These are phyloP conservation scores for Ustilago loliicola DNA, from an alignment of 1,284 basidiomycete species.

Conservation along the genomic window DNA sequence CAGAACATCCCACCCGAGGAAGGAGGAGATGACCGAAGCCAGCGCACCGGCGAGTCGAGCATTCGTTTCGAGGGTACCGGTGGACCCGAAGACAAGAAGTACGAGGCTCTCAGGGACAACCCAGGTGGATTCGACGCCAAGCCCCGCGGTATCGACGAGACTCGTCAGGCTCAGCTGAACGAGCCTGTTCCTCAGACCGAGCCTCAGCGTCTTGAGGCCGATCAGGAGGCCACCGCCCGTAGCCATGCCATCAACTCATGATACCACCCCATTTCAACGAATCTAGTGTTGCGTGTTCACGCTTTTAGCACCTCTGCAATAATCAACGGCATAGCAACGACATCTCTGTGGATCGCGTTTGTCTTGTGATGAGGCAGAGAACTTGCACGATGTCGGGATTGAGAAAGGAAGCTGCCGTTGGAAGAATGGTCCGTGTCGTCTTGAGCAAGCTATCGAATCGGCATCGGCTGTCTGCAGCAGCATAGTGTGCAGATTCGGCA, in stretches of 20 bases:
- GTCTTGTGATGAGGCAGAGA: no score
- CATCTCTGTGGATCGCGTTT: no score
- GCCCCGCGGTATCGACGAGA: constrained; percentile 47
- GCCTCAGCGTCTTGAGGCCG: constrained; percentile 54
- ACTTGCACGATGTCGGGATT: not conserved
- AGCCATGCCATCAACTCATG: constrained; percentile 54
- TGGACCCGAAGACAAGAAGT: constrained; percentile 60
- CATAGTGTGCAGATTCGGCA: no score
- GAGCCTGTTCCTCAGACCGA: constrained; percentile 56
- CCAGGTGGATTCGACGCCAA: constrained; percentile 55
- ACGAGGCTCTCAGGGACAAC: constrained; percentile 51
- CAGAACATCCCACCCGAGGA: constrained; percentile 62
- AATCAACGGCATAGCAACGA: no score
- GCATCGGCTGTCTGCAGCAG: not conserved
- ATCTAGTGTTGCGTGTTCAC: not conserved
- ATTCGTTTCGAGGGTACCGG: constrained; percentile 59
- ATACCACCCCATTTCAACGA: not conserved
- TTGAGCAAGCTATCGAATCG: not conserved
- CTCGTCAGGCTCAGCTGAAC: constrained; percentile 45
- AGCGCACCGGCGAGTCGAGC: constrained; percentile 54
- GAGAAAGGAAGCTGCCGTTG: not conserved
- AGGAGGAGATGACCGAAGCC: constrained; percentile 52
- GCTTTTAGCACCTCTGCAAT: not conserved
- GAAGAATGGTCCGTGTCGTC: no score
- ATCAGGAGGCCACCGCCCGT: constrained; percentile 51